Evolutionary conservation across 768 basidiomycete species (phyloP), one percentile per base, ranked within the genome.

Genomic region (Pholiota microspora): DNA sequence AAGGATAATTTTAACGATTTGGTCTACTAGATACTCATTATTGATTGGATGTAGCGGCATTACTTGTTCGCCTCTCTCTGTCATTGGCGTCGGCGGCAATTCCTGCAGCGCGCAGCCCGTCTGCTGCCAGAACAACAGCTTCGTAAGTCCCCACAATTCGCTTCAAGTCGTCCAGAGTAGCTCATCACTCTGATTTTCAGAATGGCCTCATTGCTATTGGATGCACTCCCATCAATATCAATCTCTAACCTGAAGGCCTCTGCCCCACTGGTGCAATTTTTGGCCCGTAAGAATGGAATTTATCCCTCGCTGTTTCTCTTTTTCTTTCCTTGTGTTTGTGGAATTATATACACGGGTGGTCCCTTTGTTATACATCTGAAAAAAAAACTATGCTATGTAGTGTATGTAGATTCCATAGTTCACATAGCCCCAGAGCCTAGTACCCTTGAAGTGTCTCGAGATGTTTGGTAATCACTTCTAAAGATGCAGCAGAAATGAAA

Each of bases 171-270:
- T 36, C 15, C 38, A 51, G 40, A 32, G 42, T 38, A 42, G 23
- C 45, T 54, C 23, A 53, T 28, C 4, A 28, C 1, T 8, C 1
- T 32, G 38, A 42, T 49, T 46, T 36, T 25, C 44, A 64, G 62
- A 60, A 61, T 29, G 70, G 69, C 21, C 52, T 71, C 44, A 56
- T 70, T 50, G 62, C 61, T 16, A 32, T 68, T 36, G 71, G 67
- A 15, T 71, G 67, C 61, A 54, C 54, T 36, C 68, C 67, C 40
- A 52, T 69, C 51, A 64, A 66, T 56, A 29, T 67, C 48, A 62
- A 61, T 52, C 59, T 67, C 29, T 67, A 58, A 55, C n/a, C 23
- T 42, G 4, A 21, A 42, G 23, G 21, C 7, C 8, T 42, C n/a
- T 18, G 12, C 18, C 12, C 10, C 40, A 42, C 21, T 8, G n/a